phyloP scores from a whole-genome alignment of 2,329 filamentous ascomycete species.

The Zymoseptoria passerinii region DNA sequence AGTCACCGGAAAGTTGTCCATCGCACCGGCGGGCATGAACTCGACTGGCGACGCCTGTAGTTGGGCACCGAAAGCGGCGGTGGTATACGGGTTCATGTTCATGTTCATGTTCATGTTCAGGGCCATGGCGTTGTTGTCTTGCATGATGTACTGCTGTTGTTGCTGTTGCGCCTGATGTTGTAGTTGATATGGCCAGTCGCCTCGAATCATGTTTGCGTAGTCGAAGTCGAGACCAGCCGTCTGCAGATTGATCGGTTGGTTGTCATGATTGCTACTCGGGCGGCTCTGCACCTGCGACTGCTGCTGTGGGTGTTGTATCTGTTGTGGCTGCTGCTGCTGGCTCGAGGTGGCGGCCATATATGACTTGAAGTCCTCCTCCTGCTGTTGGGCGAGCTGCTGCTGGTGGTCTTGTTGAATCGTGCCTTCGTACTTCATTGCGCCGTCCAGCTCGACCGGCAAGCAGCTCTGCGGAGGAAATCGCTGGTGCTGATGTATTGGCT shows the following conservation, averaged over 20 bases:
- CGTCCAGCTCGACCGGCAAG: constrained; percentile 9
- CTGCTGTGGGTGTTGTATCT: constrained; percentile 13
- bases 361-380: constrained; percentile 16
- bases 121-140: constrained; percentile 29
- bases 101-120: constrained; percentile 27
- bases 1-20: constrained; percentile 32
- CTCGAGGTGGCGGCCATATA: constrained; percentile 15
- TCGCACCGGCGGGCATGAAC: constrained; percentile 35
- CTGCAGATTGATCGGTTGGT: constrained; percentile 24
- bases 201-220: constrained; percentile 26
- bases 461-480: constrained; percentile 13
- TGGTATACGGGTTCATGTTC: constrained; percentile 27
- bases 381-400: constrained; percentile 18
- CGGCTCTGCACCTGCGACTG: constrained; percentile 18
- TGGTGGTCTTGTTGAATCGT: constrained; percentile 17
- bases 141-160: constrained; percentile 19
- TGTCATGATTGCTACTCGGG: constrained; percentile 25
- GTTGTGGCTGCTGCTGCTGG: constrained; percentile 17
- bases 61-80: constrained; percentile 32
- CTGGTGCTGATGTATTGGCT: constrained; percentile 12
- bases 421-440: constrained; percentile 20
- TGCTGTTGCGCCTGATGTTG: constrained; percentile 19
- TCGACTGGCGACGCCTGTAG: constrained; percentile 41
- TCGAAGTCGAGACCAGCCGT: constrained; percentile 27
- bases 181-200: constrained; percentile 39